These are phyloP conservation scores for Hansenula lynferdii DNA, from an alignment of 1,139 yeast genomes.

Conservation along the genomic window DNA sequence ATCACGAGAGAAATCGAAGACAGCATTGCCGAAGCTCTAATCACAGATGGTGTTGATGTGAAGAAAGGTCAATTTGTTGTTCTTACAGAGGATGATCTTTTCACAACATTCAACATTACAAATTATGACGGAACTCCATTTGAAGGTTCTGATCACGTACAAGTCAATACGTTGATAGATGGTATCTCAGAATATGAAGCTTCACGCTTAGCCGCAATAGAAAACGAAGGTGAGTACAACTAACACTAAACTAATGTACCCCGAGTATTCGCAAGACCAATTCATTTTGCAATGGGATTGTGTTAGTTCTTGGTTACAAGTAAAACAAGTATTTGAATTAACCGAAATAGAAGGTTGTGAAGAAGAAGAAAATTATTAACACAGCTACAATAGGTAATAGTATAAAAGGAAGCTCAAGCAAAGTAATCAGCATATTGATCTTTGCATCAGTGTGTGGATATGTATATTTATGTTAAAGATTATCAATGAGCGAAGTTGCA, in stretches of 20 bases:
- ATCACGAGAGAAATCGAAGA: conserved; percentile 43
- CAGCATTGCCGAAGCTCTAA: conserved; percentile 38
- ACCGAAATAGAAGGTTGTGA: conserved; percentile 1
- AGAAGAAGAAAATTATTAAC: conserved; percentile 5
- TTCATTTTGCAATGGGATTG: too few relatives aligned
- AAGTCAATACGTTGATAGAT: conserved; percentile 13
- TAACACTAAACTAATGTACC: too few relatives aligned
- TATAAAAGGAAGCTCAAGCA: too few relatives aligned
- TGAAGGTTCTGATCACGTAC: conserved; percentile 12
- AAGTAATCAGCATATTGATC: background rate
- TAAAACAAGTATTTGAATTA: too few relatives aligned
- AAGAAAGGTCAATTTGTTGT: conserved; percentile 43
- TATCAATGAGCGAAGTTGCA: background rate
- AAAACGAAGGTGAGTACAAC: conserved; percentile 19
- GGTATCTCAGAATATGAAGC: conserved; percentile 22
- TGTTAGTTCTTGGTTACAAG: too few relatives aligned
- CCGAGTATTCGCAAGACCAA: too few relatives aligned
- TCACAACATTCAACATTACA: conserved; percentile 33
- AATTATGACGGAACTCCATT: conserved; percentile 32
- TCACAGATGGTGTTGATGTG: conserved; percentile 43
- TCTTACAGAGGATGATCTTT: conserved; percentile 35
- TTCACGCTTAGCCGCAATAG: conserved; percentile 14
- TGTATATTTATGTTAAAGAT: background rate
- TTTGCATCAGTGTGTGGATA: background rate
- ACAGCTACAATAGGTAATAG: background rate